Percentiles rank a stretch among this genome's conserved stretches.
phyloP scores from a whole-genome alignment of 2,329 filamentous ascomycete genomes.

The Colletotrichum sidae region DNA sequence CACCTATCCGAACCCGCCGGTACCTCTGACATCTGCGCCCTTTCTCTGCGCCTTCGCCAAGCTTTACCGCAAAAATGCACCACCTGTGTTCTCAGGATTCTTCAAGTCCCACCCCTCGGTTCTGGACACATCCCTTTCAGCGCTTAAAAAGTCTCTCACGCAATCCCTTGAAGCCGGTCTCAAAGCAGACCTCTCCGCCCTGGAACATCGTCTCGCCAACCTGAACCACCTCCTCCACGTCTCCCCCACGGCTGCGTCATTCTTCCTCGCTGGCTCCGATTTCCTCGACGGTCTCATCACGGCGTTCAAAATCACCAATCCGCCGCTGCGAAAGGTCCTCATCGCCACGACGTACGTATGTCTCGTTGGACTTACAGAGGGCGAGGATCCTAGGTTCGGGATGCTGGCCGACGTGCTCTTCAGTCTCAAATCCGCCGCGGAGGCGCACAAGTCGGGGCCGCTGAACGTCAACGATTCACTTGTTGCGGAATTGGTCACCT shows the following conservation, averaged over 20 bases:
- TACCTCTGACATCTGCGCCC: slow-evolving; percentile 69
- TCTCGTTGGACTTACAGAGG: slow-evolving; percentile 76
- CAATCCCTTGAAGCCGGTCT: slow-evolving; percentile 71
- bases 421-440: slow-evolving; percentile 77
- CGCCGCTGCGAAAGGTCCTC: slow-evolving; percentile 73
- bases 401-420: slow-evolving; percentile 87
- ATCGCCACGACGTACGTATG: slow-evolving; percentile 82
- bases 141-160: slow-evolving; percentile 72
- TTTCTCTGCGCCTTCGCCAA: slow-evolving; percentile 77
- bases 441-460: slow-evolving; percentile 69
- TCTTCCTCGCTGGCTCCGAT: slow-evolving; percentile 87
- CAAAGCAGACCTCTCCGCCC: slow-evolving; percentile 63
- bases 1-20: slow-evolving; percentile 53
- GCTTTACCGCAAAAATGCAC: slow-evolving; percentile 73
- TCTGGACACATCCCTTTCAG: slow-evolving; percentile 67
- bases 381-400: slow-evolving; percentile 75
- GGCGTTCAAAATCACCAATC: slow-evolving; percentile 74
- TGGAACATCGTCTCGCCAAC: slow-evolving; percentile 66
- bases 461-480: slow-evolving; percentile 75
- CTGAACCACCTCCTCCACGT: slow-evolving; percentile 74
- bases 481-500: slow-evolving; percentile 84
- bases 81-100: slow-evolving; percentile 59
- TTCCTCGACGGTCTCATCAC: slow-evolving; percentile 81
- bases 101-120: slow-evolving; percentile 64
- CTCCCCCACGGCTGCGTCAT: slow-evolving; percentile 66